phyloP scores from a whole-genome alignment of 306 rosid genomes.

The Prunus campanulata region DNA sequence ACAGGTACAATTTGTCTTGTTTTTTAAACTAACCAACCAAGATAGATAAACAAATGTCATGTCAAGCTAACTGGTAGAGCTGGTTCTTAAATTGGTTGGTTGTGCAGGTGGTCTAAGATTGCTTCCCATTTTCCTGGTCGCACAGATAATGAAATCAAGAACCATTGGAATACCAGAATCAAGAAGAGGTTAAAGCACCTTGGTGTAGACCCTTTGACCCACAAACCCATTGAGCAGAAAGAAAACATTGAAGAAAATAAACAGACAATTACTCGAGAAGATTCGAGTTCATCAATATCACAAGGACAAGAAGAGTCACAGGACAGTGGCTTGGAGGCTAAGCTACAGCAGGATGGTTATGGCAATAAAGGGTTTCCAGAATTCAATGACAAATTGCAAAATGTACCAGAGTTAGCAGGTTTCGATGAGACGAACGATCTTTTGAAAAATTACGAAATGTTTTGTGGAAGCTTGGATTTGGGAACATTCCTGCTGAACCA shows the following conservation, averaged over 20 bases:
- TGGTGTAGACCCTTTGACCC: constrained; percentile 64
- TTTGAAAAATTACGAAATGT: constrained; percentile 35
- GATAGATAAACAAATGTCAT: not conserved
- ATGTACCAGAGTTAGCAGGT: constrained; percentile 22
- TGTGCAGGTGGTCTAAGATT: constrained; percentile 88
- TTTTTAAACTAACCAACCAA: not conserved
- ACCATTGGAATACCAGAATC: constrained; percentile 93
- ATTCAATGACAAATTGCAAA: constrained; percentile 9
- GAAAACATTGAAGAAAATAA: constrained; percentile 22
- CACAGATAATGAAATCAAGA: constrained; percentile 93
- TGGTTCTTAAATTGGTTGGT: not conserved
- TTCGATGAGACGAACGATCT: constrained; percentile 40
- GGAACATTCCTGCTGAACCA: constrained; percentile 49
- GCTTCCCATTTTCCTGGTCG: constrained; percentile 95
- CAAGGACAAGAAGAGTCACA: not conserved
- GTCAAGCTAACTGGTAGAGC: not conserved
- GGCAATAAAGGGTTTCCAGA: constrained; percentile 14
- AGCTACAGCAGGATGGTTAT: constrained; percentile 16
- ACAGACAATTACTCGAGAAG: not conserved
- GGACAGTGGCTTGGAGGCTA: constrained; percentile 24
- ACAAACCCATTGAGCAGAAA: constrained; percentile 37
- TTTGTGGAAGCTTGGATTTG: constrained; percentile 42
- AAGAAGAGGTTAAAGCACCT: constrained; percentile 79
- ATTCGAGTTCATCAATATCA: constrained; percentile 15
- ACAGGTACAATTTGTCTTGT: constrained; percentile 47